Percentiles rank a stretch among this genome's conserved stretches.
Conservation (phyloP, 148 eudicot genomes). For the Dysphania ambrosioides region DNA sequence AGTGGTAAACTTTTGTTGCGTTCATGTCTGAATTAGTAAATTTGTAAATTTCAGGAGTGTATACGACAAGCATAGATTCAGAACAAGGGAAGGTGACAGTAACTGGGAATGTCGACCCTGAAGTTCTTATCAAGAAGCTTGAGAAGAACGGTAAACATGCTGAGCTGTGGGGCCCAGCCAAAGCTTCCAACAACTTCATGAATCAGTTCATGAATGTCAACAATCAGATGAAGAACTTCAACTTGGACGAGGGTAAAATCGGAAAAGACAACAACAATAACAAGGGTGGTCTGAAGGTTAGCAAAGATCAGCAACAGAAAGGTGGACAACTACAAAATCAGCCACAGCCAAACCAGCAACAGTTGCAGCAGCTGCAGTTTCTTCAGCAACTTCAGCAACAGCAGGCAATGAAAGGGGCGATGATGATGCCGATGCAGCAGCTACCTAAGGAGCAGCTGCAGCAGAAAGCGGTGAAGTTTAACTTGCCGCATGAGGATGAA, state of each 20-base stretch:
- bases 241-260: conserved; percentile 41
- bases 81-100: conserved; percentile 86
- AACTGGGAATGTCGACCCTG: conserved; percentile 66
- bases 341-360: conserved; percentile 2
- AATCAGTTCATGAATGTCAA: conserved; percentile 30
- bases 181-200: conserved; percentile 29
- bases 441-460: conserved; percentile 70
- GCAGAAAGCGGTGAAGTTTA: conserved; percentile 61
- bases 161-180: conserved; percentile 56
- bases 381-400: conserved; percentile 36
- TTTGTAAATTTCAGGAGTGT: conserved; percentile 75
- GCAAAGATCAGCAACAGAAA: conserved; percentile 29
- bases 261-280: conserved; percentile 30
- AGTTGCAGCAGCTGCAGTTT: conserved; percentile 30
- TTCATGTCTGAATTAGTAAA: no score
- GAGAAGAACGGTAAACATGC: conserved; percentile 83
- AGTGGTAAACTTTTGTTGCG: background rate
- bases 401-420: conserved; percentile 43
- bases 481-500: conserved; percentile 41
- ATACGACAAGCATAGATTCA: conserved; percentile 44
- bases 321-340: conserved; percentile 24
- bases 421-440: conserved; percentile 22
- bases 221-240: conserved; percentile 53
- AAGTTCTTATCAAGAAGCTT: conserved; percentile 55
- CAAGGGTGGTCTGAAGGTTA: conserved; percentile 29